phyloP scores from a whole-genome alignment of 2,329 filamentous ascomycete species.

The Diaporthe vexans region DNA sequence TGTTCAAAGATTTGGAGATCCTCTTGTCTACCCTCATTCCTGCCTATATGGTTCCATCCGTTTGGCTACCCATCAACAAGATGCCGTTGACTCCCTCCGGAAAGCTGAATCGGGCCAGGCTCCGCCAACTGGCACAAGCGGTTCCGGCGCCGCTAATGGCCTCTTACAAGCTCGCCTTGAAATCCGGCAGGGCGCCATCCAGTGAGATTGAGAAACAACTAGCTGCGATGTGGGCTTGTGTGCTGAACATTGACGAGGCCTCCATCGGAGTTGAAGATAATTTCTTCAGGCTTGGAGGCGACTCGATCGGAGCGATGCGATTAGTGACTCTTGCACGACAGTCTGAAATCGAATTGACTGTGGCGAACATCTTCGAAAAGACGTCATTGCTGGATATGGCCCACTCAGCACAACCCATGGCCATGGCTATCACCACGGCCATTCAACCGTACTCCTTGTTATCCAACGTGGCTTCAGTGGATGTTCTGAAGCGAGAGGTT shows the following conservation, averaged over 20 bases:
- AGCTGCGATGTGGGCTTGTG: constrained; percentile 49
- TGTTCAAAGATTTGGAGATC: background rate
- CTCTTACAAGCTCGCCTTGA: constrained; percentile 12
- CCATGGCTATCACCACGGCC: background rate
- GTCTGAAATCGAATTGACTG: constrained; percentile 56
- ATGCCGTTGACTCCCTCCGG: constrained; percentile 45
- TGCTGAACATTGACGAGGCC: constrained; percentile 35
- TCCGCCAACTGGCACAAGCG: background rate
- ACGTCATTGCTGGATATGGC: constrained; percentile 46
- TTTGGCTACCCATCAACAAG: constrained; percentile 47
- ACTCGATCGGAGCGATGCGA: constrained; percentile 67
- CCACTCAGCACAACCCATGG: background rate
- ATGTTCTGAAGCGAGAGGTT: background rate
- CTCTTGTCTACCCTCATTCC: constrained; percentile 10
- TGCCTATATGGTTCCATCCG: constrained; percentile 40
- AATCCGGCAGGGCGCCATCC: constrained; percentile 50
- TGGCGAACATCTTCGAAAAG: constrained; percentile 61
- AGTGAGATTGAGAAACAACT: constrained; percentile 56
- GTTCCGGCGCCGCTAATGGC: background rate
- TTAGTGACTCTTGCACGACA: constrained; percentile 60
- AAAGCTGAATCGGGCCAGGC: constrained; percentile 42
- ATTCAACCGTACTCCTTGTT: background rate
- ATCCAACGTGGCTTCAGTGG: background rate
- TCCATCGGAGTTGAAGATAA: constrained; percentile 54
- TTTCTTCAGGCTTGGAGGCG: constrained; percentile 64